Evolutionary conservation across 2,329 filamentous ascomycete species (phyloP).

Genomic region (Raffaelea deltoideospora): DNA sequence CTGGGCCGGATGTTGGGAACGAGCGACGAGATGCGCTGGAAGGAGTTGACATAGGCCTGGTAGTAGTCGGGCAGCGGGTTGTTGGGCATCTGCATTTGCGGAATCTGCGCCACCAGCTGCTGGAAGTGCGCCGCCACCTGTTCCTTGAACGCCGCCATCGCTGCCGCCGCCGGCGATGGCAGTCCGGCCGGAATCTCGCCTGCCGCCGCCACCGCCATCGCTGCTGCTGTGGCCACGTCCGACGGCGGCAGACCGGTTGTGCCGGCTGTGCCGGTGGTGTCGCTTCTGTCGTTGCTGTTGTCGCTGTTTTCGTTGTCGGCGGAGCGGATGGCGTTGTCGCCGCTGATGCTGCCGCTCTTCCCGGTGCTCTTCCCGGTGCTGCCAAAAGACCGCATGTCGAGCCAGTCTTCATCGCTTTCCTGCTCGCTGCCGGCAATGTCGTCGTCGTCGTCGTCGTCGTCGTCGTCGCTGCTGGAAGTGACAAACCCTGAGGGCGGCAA

Average conservation of each 20-base stretch:
- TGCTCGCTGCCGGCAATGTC: constrained; percentile 10
- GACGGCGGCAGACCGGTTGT: neutral
- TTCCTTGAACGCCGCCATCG: constrained; percentile 57
- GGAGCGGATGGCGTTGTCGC: neutral
- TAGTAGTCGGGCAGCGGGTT: constrained; percentile 46
- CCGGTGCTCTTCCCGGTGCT: constrained; percentile 5
- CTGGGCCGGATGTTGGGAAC: constrained; percentile 46
- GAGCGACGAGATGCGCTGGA: constrained; percentile 57
- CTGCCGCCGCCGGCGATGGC: constrained; percentile 42
- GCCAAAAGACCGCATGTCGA: constrained; percentile 23
- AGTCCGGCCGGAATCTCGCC: constrained; percentile 20
- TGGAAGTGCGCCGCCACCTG: constrained; percentile 61
- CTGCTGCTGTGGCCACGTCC: neutral
- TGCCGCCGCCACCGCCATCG: constrained; percentile 5
- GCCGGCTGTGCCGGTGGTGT: constrained; percentile 9
- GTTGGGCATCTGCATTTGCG: constrained; percentile 30
- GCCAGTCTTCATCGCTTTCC: constrained; percentile 24
- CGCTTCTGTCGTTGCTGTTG: constrained; percentile 9
- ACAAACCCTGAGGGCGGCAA: constrained; percentile 3
- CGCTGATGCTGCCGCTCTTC: neutral
- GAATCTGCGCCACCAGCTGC: constrained; percentile 44
- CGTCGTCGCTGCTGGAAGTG: too few relatives aligned
- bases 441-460: too few relatives aligned
- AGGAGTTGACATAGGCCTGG: constrained; percentile 47
- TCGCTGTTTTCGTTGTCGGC: neutral